A percentile compares a stretch with the other conserved stretches of the same genome.
Evolutionary conservation across 2,329 filamentous ascomycete species (phyloP).

Genomic region (Tothia fuscella): DNA sequence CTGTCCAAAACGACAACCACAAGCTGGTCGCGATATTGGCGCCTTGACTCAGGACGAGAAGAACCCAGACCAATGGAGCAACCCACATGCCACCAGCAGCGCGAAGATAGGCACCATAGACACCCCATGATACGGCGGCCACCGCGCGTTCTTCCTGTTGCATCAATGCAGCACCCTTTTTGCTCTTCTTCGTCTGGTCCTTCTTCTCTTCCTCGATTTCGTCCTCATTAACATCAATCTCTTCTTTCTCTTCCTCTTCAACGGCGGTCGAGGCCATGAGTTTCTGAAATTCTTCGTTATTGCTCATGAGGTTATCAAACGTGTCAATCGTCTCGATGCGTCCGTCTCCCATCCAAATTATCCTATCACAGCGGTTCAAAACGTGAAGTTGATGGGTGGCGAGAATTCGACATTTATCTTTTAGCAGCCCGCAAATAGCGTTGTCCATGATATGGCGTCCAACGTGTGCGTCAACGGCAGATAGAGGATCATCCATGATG

Average conservation of each 20-base stretch:
- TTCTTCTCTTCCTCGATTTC: constrained; percentile 43
- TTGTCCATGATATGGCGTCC: constrained; percentile 75
- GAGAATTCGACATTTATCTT: constrained; percentile 78
- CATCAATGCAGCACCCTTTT: constrained; percentile 52
- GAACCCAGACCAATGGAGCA: constrained; percentile 48
- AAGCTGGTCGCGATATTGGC: constrained; percentile 79
- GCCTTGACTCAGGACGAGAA: constrained; percentile 63
- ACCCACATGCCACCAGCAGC: constrained; percentile 63
- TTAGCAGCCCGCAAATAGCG: constrained; percentile 78
- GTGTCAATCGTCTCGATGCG: constrained; percentile 77
- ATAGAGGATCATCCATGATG: constrained; percentile 53
- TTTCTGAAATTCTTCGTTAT: constrained; percentile 65
- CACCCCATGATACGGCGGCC: constrained; percentile 64
- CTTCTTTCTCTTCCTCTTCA: constrained; percentile 38
- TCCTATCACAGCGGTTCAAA: constrained; percentile 76
- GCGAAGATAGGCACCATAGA: constrained; percentile 65
- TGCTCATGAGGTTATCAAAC: constrained; percentile 73
- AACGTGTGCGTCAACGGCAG: constrained; percentile 46
- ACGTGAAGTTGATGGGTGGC: constrained; percentile 95
- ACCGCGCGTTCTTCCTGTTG: constrained; percentile 61
- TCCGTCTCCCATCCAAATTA: constrained; percentile 86
- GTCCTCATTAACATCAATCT: constrained; percentile 38
- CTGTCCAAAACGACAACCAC: constrained; percentile 93
- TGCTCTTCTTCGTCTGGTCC: constrained; percentile 41
- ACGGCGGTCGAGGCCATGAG: constrained; percentile 71